phyloP scores from a whole-genome alignment of 495 filamentous ascomycete genomes.

The Neurospora tetrasperma region DNA sequence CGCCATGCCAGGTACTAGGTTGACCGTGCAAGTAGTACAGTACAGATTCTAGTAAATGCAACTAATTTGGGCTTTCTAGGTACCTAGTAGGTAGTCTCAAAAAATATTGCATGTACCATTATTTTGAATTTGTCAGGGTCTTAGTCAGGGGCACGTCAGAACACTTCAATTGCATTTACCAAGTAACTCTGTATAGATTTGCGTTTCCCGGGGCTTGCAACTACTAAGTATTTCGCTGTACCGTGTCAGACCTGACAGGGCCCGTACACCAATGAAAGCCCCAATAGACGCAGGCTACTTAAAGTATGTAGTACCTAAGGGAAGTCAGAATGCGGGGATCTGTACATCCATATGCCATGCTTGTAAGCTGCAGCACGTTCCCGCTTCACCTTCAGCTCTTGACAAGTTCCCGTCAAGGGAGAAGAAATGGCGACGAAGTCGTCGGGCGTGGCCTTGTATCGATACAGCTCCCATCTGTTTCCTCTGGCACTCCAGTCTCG shows the following conservation, averaged over 20 bases:
- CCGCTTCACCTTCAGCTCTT: not conserved
- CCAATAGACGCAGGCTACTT: not conserved
- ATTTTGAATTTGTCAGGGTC: too few species aligned
- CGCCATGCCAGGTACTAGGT: not conserved
- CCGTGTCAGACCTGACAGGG: not conserved
- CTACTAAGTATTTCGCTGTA: not conserved
- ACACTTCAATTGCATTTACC: too few species aligned
- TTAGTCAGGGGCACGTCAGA: too few species aligned
- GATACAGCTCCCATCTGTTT: not conserved
- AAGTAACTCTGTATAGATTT: too few species aligned
- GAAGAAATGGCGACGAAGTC: not conserved
- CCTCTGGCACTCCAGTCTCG: not conserved
- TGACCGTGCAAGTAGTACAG: not conserved
- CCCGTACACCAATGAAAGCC: not conserved
- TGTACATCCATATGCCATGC: not conserved
- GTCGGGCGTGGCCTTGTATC: not conserved
- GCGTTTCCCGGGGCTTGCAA: too few species aligned
- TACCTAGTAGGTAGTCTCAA: too few species aligned
- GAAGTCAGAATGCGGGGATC: not conserved
- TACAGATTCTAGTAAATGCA: too few species aligned
- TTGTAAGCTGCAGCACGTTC: not conserved
- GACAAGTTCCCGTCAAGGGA: not conserved
- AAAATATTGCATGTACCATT: too few species aligned
- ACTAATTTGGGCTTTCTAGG: too few species aligned
- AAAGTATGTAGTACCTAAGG: too few species aligned